Percentiles rank a stretch among this genome's conserved stretches.
Evolutionary conservation across 306 rosid species (phyloP).

Genomic region (Quercus suber): DNA sequence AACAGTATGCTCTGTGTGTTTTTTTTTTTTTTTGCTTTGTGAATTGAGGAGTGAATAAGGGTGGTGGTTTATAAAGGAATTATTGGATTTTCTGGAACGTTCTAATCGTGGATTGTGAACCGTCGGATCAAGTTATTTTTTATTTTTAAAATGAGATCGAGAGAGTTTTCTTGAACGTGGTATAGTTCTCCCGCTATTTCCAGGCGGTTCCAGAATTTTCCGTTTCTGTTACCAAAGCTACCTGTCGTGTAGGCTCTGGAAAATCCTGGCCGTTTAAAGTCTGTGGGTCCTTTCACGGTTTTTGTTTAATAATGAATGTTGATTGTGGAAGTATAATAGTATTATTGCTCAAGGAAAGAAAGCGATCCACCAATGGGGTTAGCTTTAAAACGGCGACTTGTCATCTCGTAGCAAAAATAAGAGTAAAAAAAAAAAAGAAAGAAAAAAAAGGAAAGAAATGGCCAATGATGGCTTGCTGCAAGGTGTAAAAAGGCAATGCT

Average conservation of each 20-base stretch:
- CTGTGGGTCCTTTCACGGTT: not conserved
- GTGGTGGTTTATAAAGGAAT: constrained; percentile 17
- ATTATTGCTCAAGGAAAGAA: too few species aligned
- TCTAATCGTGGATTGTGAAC: constrained; percentile 20
- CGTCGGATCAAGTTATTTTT: constrained; percentile 30
- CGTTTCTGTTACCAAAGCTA: not conserved
- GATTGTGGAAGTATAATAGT: not conserved
- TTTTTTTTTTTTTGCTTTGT: not conserved
- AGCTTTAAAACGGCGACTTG: too few species aligned
- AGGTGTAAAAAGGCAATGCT: too few species aligned
- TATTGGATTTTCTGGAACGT: constrained; percentile 34
- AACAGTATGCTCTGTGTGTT: too few species aligned
- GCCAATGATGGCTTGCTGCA: too few species aligned
- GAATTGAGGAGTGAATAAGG: not conserved
- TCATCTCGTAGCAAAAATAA: too few species aligned
- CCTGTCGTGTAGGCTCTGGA: not conserved
- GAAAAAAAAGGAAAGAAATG: too few species aligned
- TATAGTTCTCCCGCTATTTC: constrained; percentile 2
- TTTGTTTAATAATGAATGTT: constrained; percentile 8
- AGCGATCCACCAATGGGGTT: not conserved
- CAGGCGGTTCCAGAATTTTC: constrained; percentile 54
- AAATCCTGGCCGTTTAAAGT: constrained; percentile 11
- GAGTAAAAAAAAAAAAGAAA: too few species aligned
- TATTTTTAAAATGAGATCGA: not conserved
- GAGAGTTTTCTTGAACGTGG: not conserved